A percentile compares a stretch with the other conserved stretches of the same genome.
phyloP scores from a whole-genome alignment of 2,329 filamentous ascomycete genomes.

The Plenodomus lindquistii region DNA sequence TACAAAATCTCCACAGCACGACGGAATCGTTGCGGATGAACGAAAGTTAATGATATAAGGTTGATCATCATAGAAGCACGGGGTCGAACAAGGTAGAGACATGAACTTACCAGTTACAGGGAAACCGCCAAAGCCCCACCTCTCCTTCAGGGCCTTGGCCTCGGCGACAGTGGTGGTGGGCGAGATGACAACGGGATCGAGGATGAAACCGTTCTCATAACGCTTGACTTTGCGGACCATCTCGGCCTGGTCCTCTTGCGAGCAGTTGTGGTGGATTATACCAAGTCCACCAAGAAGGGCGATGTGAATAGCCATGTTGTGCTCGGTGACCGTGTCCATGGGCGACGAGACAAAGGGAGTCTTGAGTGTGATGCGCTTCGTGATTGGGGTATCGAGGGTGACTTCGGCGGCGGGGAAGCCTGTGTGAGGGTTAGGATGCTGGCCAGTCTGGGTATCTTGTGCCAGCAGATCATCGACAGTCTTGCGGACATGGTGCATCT shows the following conservation, averaged over 20 bases:
- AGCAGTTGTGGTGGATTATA: constrained; percentile 99
- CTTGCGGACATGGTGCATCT: neutral
- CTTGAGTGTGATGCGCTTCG: constrained; percentile 94
- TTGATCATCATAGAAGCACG: constrained; percentile 73
- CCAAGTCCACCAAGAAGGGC: constrained; percentile 84
- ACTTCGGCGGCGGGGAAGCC: constrained; percentile 92
- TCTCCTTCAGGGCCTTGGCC: constrained; percentile 90
- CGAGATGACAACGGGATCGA: constrained; percentile 90
- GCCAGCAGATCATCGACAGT: neutral
- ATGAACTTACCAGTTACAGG: constrained; percentile 87
- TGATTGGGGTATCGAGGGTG: constrained; percentile 84
- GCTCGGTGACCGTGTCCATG: constrained; percentile 99
- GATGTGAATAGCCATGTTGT: constrained; percentile 99
- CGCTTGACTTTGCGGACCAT: constrained; percentile 99
- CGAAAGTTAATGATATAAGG: constrained; percentile 91
- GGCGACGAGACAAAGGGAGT: constrained; percentile 96
- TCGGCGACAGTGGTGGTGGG: constrained; percentile 87
- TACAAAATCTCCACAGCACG: constrained; percentile 77
- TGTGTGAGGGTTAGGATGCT: constrained; percentile 30
- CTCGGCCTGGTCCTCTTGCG: constrained; percentile 93
- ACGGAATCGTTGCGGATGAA: constrained; percentile 96
- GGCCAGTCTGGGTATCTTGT: neutral
- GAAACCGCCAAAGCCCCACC: constrained; percentile 98
- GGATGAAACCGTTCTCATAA: constrained; percentile 98
- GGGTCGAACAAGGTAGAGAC: constrained; percentile 15